Evolutionary conservation across 495 filamentous ascomycete species (phyloP), one percentile per base, ranked within the genome.

Genomic region (Pyrenula aspistea): DNA sequence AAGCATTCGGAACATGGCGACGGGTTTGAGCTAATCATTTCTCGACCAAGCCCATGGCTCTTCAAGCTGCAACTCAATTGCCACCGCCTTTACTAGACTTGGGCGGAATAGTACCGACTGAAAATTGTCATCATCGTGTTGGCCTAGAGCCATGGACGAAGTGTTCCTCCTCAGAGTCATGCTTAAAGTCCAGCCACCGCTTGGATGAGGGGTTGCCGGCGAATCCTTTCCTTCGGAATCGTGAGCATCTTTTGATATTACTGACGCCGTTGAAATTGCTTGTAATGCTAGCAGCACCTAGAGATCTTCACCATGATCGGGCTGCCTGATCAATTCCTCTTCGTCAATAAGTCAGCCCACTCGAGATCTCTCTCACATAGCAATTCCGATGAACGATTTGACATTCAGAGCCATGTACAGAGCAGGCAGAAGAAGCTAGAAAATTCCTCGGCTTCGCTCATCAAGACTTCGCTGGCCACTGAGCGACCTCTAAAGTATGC

Each of bases 381-480:
- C 54, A 51, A 56, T 10, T 11, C 54, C 10, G 42, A 56, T 24
- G 54, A 56, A 48, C 22, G 42, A 22, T 47, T 49, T 23, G 25
- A 42, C 36, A 56, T 56, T 15, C 42, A 56, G 22, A 56, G 54
- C 36, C 22, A 56, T 56, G 54, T 56, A 22, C 54, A 56, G 31
- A 21, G 54, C 54, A 56, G 49, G 19, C 49, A 50, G 11, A 31
- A 56, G 19, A 56, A 56, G 22, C 11, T 24, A 2, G 49, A 23
- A 8, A 47, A 42, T 15, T 22, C 15, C 4, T 48, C 21, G 25
- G 36, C 4, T 4, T 42, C 31, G 4, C 31, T 42, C 31, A 42
- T 42, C 15, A 15, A 42, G 31, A 15, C 15, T 15, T 42, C 31
- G 15, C 8, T 15, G 4, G 31, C 15, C 31, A 4, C 15, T 4